Percentiles rank a stretch among this genome's conserved stretches.
These are phyloP conservation scores for Nadsonia starkeyi-henricii DNA, from an alignment of 1,139 yeast genomes.

Conservation along the genomic window DNA sequence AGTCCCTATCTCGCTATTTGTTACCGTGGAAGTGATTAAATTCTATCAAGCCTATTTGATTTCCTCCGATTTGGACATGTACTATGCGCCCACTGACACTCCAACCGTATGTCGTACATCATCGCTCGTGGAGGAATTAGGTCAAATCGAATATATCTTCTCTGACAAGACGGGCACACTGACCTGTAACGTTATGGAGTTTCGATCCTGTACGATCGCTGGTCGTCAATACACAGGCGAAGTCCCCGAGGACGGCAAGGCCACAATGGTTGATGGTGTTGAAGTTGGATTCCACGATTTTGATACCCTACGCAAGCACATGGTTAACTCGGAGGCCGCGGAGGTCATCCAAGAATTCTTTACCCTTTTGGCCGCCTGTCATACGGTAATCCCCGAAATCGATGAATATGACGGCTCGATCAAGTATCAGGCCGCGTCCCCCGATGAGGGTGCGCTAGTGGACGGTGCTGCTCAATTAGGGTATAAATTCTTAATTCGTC, in stretches of 20 bases:
- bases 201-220: constrained; percentile 85
- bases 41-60: constrained; percentile 92
- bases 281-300: constrained; percentile 72
- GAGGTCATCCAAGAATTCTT: constrained; percentile 73
- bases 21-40: constrained; percentile 88
- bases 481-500: constrained; percentile 68
- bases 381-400: constrained; percentile 91
- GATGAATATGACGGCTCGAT: constrained; percentile 34
- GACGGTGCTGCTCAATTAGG: constrained; percentile 91
- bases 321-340: constrained; percentile 27
- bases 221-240: constrained; percentile 81
- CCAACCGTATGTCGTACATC: constrained; percentile 95
- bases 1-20: constrained; percentile 86
- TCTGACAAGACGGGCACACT: constrained; percentile 95
- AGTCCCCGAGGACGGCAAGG: constrained; percentile 81
- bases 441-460: constrained; percentile 97
- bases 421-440: constrained; percentile 96
- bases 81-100: constrained; percentile 73
- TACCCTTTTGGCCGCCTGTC: constrained; percentile 80
- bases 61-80: constrained; percentile 87
- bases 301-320: constrained; percentile 43
- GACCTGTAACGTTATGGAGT: constrained; percentile 92
- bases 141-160: constrained; percentile 89
- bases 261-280: constrained; percentile 59
- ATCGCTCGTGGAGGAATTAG: constrained; percentile 87